These are phyloP conservation scores for Coccomyxa subellipsoidea DNA, from an alignment of 163 green algal species.

Conservation along the genomic window DNA sequence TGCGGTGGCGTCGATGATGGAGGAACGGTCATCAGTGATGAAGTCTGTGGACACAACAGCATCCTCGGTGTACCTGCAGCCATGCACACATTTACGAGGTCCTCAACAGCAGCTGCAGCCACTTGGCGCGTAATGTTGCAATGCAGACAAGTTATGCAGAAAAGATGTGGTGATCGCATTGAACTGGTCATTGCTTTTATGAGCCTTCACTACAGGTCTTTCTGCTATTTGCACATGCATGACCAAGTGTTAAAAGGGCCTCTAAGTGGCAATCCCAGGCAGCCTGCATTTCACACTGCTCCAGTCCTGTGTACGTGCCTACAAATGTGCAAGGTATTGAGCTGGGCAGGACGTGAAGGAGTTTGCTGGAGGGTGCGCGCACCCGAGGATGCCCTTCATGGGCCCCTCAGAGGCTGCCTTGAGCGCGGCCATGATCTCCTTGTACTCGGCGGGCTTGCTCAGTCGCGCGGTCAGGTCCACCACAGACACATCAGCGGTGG, in stretches of 20 bases:
- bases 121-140: not conserved
- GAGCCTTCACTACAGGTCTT: no score
- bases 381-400: slow-evolving; percentile 75
- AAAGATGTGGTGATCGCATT: no score
- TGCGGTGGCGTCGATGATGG: slow-evolving; percentile 93
- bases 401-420: slow-evolving; percentile 72
- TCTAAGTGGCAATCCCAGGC: no score
- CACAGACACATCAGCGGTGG: slow-evolving; percentile 91
- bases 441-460: slow-evolving; percentile 87
- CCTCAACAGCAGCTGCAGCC: not conserved
- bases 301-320: no score
- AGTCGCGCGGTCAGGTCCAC: slow-evolving; percentile 92
- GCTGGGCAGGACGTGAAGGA: not conserved
- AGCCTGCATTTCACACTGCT: no score
- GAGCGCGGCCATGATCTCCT: slow-evolving; percentile 87
- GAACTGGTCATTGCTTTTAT: no score
- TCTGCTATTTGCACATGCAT: no score
- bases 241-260: no score
- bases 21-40: slow-evolving; percentile 80
- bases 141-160: no score
- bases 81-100: not conserved
- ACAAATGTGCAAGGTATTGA: not conserved
- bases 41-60: slow-evolving; percentile 94
- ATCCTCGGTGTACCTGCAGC: slow-evolving; percentile 81
- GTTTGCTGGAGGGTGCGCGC: not conserved